These are phyloP conservation scores for Adansonia madagascariensis DNA, from an alignment of 441 rosid genomes.

Conservation along the genomic window DNA sequence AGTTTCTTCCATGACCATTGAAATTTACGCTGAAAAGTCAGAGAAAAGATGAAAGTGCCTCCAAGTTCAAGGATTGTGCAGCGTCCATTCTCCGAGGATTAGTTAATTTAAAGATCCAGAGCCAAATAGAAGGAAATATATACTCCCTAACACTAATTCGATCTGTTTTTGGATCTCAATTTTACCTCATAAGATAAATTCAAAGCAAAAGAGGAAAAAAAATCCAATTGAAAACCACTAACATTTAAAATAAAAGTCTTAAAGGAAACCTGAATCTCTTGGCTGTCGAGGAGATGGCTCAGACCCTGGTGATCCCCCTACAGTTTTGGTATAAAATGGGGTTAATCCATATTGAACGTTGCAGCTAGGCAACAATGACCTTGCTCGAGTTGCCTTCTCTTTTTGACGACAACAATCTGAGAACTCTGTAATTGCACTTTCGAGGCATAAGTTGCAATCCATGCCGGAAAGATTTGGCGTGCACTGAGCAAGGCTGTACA, in stretches of 20 bases:
- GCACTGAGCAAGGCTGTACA: constrained; percentile 38
- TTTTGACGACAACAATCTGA: background rate
- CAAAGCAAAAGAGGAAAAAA: too few relatives aligned
- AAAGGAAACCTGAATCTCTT: background rate
- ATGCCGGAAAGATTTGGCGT: constrained; percentile 23
- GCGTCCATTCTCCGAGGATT: too few relatives aligned
- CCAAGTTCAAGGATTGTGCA: too few relatives aligned
- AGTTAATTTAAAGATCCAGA: too few relatives aligned
- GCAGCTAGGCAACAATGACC: constrained; percentile 35
- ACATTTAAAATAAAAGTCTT: background rate
- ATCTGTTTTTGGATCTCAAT: background rate
- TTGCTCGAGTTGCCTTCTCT: constrained; percentile 27
- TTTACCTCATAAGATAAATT: too few relatives aligned
- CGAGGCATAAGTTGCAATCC: constrained; percentile 31
- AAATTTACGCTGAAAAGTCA: too few relatives aligned
- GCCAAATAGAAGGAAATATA: too few relatives aligned
- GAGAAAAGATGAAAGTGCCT: too few relatives aligned
- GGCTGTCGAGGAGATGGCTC: background rate
- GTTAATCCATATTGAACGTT: constrained; percentile 26
- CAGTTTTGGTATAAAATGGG: constrained; percentile 18
- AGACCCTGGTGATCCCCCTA: background rate
- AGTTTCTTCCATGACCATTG: too few relatives aligned
- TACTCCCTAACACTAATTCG: too few relatives aligned
- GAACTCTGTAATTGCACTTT: background rate
- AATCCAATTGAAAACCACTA: background rate